These are phyloP conservation scores for Phytophthora tentaculata DNA, from an alignment of 352 stramenopile genomes.

Conservation along the genomic window DNA sequence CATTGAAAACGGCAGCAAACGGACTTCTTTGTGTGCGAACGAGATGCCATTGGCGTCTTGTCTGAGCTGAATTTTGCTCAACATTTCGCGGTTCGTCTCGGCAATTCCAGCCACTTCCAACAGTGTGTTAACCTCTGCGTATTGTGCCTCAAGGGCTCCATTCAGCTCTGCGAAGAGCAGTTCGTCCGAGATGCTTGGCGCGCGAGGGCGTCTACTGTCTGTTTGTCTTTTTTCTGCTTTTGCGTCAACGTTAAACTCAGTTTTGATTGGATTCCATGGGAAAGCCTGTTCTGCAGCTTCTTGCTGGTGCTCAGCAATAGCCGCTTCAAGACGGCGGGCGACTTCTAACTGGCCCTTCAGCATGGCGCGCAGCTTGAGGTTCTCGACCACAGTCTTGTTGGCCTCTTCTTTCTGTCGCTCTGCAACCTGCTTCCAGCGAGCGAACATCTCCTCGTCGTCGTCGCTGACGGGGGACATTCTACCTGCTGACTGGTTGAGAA, in stretches of 20 bases:
- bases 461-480: conserved; percentile 22
- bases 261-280: conserved; percentile 29
- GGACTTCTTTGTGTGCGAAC: conserved; percentile 33
- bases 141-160: conserved; percentile 33
- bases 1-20: conserved; percentile 38
- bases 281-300: conserved; percentile 12
- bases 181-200: conserved; percentile 29
- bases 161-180: conserved; percentile 40
- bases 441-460: conserved; percentile 31
- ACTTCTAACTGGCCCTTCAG: conserved; percentile 40
- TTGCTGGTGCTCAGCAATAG: conserved; percentile 29
- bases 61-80: conserved; percentile 25
- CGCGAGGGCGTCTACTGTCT: conserved; percentile 12
- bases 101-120: conserved; percentile 25
- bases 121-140: conserved; percentile 26
- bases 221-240: conserved; percentile 2
- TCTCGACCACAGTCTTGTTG: conserved; percentile 38
- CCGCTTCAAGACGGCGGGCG: conserved; percentile 28
- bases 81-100: conserved; percentile 14
- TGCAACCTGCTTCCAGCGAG: conserved; percentile 39
- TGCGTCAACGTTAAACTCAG: conserved; percentile 6
- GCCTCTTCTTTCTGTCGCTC: conserved; percentile 40
- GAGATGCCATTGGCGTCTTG: conserved; percentile 30
- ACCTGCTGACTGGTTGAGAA: conserved; percentile 20
- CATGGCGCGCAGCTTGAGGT: conserved; percentile 43